These are phyloP conservation scores for Ceratocystis huliohia DNA, from an alignment of 2,329 filamentous ascomycete species.

Conservation along the genomic window DNA sequence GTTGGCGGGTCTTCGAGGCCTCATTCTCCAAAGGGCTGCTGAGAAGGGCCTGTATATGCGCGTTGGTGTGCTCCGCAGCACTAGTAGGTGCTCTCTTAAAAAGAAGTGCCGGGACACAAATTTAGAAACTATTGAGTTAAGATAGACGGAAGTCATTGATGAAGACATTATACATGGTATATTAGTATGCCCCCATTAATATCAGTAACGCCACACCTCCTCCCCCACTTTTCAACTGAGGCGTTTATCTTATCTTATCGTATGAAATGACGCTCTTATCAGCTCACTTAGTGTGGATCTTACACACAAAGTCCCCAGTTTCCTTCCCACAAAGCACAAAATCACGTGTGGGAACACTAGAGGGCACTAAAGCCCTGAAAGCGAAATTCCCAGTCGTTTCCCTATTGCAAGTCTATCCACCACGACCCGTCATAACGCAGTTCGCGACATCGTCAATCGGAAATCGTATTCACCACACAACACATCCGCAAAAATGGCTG, in stretches of 20 bases:
- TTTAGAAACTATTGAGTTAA: not conserved
- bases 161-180: not conserved
- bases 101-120: not conserved
- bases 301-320: constrained; percentile 15
- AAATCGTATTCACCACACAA: constrained; percentile 23
- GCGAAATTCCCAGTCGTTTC: constrained; percentile 19
- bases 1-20: not conserved
- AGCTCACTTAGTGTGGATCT: not conserved
- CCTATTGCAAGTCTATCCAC: constrained; percentile 20
- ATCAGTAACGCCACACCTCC: not conserved
- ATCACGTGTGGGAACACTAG: constrained; percentile 19
- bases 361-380: constrained; percentile 21
- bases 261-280: not conserved
- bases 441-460: constrained; percentile 21
- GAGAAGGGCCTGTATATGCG: not conserved
- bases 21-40: not conserved
- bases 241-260: constrained; percentile 7
- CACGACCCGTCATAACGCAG: constrained; percentile 21
- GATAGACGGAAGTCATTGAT: not conserved
- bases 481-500: constrained; percentile 59
- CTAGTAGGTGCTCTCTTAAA: not conserved
- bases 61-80: not conserved
- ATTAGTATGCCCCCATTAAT: not conserved
- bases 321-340: constrained; percentile 20
- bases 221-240: not conserved